Evolutionary conservation across 768 basidiomycete species (phyloP).

Genomic region (Auriscalpium orientale): DNA sequence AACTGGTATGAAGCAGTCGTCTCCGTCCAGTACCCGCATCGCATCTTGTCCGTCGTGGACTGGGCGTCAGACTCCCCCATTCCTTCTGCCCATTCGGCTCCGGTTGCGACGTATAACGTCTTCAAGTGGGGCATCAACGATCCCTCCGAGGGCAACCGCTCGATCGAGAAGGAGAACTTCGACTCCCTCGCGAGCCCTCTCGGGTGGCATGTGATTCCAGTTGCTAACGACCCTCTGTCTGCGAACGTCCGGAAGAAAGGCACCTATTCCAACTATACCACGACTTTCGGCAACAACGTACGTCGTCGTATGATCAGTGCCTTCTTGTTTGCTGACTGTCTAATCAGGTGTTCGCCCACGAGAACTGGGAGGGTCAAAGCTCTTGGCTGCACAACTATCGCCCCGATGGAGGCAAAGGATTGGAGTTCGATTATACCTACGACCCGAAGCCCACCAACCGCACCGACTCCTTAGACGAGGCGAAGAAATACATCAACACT

Average conservation of each 20-base stretch:
- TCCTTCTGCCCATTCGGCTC: slow-evolving; percentile 19
- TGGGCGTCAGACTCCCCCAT: slow-evolving; percentile 82
- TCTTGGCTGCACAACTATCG: slow-evolving; percentile 67
- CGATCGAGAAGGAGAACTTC: slow-evolving; percentile 53
- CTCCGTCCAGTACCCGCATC: slow-evolving; percentile 62
- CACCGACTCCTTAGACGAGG: slow-evolving; percentile 56
- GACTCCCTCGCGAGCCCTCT: slow-evolving; percentile 76
- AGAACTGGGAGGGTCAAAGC: slow-evolving; percentile 80
- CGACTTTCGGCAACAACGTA: slow-evolving; percentile 85
- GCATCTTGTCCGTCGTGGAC: slow-evolving; percentile 84
- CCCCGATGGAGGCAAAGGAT: slow-evolving; percentile 51
- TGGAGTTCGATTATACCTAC: slow-evolving; percentile 70
- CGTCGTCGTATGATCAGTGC: slow-evolving; percentile 7
- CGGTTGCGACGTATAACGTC: slow-evolving; percentile 50
- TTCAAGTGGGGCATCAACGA: slow-evolving; percentile 84
- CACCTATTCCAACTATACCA: slow-evolving; percentile 51
- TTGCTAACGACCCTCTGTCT: slow-evolving; percentile 53
- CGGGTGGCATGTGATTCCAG: slow-evolving; percentile 89
- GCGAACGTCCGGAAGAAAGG: slow-evolving; percentile 14
- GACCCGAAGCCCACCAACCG: slow-evolving; percentile 51
- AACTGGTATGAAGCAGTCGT: slow-evolving; percentile 96
- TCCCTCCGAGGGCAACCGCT: slow-evolving; percentile 61
- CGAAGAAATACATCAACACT: slow-evolving; percentile 77
- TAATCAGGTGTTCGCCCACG: slow-evolving; percentile 76
- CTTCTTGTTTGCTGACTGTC: background rate